Conservation (phyloP, 805 yeast genomes). For the Sungouiella blattae region DNA sequence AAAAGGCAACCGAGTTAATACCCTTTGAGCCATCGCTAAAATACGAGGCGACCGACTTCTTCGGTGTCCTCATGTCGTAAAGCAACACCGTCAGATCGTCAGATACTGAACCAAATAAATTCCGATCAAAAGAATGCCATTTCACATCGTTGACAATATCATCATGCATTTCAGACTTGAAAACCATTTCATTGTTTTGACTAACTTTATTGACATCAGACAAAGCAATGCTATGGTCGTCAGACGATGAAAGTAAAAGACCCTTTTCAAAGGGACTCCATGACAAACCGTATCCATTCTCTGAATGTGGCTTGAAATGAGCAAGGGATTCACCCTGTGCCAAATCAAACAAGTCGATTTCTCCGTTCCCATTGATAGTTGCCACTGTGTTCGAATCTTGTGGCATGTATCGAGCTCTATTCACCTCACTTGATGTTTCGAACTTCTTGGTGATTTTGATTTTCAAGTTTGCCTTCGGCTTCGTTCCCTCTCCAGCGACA, state of each 20-base stretch:
- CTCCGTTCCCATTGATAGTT: constrained; percentile 67
- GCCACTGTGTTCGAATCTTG: constrained; percentile 53
- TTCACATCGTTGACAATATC: constrained; percentile 74
- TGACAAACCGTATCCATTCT: constrained; percentile 71
- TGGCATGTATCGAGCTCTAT: constrained; percentile 70
- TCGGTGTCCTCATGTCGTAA: constrained; percentile 48
- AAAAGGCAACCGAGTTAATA: constrained; percentile 64
- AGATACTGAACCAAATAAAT: constrained; percentile 66
- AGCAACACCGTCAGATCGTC: constrained; percentile 60
- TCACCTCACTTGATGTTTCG: constrained; percentile 61
- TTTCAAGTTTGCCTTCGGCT: constrained; percentile 44
- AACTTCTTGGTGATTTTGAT: constrained; percentile 60
- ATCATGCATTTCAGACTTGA: constrained; percentile 31
- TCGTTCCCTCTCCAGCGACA: constrained; percentile 23
- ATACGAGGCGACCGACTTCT: constrained; percentile 22
- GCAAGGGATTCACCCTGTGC: constrained; percentile 24
- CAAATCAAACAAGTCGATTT: constrained; percentile 51
- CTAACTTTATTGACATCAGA: constrained; percentile 45
- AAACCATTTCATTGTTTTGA: constrained; percentile 6
- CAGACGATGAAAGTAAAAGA: constrained; percentile 57
- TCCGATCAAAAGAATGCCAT: constrained; percentile 57
- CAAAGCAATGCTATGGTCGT: constrained; percentile 60
- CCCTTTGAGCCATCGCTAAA: constrained; percentile 30
- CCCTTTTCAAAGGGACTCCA: constrained; percentile 56
- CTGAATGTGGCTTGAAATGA: constrained; percentile 50